Evolutionary conservation across 2,329 filamentous ascomycete species (phyloP).

Genomic region (Paecilomyces dactylethromorphus): DNA sequence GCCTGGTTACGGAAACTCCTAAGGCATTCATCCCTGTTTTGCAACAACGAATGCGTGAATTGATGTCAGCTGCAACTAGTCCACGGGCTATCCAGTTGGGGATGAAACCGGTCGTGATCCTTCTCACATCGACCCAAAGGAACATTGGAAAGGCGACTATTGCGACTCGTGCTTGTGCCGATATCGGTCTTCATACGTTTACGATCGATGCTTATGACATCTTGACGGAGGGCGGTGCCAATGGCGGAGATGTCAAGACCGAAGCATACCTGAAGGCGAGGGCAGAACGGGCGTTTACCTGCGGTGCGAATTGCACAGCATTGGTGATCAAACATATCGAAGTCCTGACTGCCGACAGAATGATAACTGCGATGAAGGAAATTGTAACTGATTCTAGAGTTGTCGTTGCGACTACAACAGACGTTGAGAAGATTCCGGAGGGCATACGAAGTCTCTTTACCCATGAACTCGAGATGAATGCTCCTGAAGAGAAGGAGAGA

Average conservation of each 20-base stretch:
- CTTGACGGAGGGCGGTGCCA: constrained; percentile 79
- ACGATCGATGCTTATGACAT: constrained; percentile 89
- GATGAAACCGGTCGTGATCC: constrained; percentile 79
- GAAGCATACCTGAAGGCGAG: constrained; percentile 84
- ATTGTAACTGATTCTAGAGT: constrained; percentile 74
- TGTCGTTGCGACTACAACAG: constrained; percentile 87
- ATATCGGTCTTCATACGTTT: constrained; percentile 87
- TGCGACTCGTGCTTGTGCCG: constrained; percentile 69
- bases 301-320: constrained; percentile 75
- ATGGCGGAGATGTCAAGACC: constrained; percentile 86
- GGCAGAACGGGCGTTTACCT: constrained; percentile 81
- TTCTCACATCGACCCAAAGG: constrained; percentile 85
- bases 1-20: constrained; percentile 29
- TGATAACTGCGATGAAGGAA: constrained; percentile 77
- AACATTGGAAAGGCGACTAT: constrained; percentile 87
- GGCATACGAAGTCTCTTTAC: constrained; percentile 86
- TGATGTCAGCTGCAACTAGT: constrained; percentile 84
- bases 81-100: constrained; percentile 77
- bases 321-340: constrained; percentile 87
- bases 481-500: constrained; percentile 86
- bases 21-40: constrained; percentile 50
- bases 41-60: constrained; percentile 68
- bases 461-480: constrained; percentile 88
- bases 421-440: constrained; percentile 90
- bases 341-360: constrained; percentile 82